A percentile compares a stretch with the other conserved stretches of the same genome.
phyloP scores from a whole-genome alignment of 306 rosid species.

The Dryas octopetala region DNA sequence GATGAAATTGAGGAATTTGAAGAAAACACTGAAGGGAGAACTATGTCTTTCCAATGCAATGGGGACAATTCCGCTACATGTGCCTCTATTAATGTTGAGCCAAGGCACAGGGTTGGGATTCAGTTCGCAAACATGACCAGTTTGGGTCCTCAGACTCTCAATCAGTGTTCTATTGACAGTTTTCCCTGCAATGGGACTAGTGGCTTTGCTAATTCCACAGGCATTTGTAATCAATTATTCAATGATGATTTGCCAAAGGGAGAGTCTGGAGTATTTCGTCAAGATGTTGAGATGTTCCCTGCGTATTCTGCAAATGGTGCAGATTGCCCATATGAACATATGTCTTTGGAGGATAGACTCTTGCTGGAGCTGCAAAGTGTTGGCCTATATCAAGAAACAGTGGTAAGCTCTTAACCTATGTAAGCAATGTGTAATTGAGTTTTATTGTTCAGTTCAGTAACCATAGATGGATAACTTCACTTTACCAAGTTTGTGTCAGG shows the following conservation, averaged over 20 bases:
- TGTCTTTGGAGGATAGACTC: conserved; percentile 64
- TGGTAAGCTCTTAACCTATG: conserved; percentile 50
- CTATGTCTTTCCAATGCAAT: conserved; percentile 34
- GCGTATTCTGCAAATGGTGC: conserved; percentile 44
- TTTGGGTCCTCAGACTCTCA: conserved; percentile 28
- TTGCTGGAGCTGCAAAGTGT: conserved; percentile 72
- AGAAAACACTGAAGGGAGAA: conserved; percentile 38
- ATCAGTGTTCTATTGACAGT: conserved; percentile 33
- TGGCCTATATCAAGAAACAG: conserved; percentile 70
- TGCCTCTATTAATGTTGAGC: conserved; percentile 37
- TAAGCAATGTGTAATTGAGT: background rate
- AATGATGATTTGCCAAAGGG: conserved; percentile 29
- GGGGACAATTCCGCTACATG: conserved; percentile 38
- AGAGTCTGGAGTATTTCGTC: conserved; percentile 31
- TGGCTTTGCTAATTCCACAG: conserved; percentile 30
- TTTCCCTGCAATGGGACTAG: conserved; percentile 54
- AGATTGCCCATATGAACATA: conserved; percentile 47
- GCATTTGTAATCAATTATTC: conserved; percentile 33
- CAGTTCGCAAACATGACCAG: conserved; percentile 30
- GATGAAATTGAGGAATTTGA: conserved; percentile 58
- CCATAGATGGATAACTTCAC: background rate
- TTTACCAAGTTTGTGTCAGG: background rate
- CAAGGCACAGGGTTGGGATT: conserved; percentile 28
- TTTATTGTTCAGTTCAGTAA: background rate
- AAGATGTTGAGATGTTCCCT: conserved; percentile 35